These are phyloP conservation scores for Xylariaceae sp. DNA, from an alignment of 2,329 filamentous ascomycete species.

Conservation along the genomic window DNA sequence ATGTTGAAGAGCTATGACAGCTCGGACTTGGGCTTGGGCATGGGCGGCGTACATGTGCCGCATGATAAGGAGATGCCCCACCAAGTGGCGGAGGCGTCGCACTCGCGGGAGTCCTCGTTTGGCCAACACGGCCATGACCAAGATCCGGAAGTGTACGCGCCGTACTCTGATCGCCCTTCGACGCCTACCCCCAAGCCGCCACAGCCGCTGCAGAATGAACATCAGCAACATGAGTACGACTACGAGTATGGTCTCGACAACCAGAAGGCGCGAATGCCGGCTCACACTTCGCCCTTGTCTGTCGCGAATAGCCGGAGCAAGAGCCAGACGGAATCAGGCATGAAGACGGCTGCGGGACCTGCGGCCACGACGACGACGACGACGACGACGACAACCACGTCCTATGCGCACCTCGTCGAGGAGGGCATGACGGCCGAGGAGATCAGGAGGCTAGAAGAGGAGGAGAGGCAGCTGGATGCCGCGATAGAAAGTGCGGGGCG, in stretches of 20 bases:
- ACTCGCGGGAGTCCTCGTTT: no score
- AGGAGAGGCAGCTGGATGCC: constrained; percentile 51
- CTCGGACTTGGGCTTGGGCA: no score
- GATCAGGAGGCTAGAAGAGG: constrained; percentile 50
- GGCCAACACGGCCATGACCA: no score
- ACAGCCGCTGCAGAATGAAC: no score
- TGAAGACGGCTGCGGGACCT: no score
- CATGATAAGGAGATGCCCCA: constrained; percentile 32
- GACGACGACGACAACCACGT: constrained; percentile 17
- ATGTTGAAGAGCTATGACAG: not conserved
- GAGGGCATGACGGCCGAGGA: constrained; percentile 57
- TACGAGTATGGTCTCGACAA: constrained; percentile 14
- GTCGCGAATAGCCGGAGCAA: no score
- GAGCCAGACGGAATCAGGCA: no score
- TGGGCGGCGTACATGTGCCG: constrained; percentile 34
- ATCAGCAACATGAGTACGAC: no score
- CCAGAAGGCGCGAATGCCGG: no score
- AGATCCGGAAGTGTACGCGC: constrained; percentile 25
- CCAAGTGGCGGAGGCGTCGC: no score
- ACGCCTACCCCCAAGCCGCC: constrained; percentile 7
- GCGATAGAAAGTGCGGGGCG: constrained; percentile 46
- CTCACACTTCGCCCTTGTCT: no score
- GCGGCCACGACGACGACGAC: constrained; percentile 11
- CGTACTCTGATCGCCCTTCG: constrained; percentile 30
- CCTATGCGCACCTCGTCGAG: constrained; percentile 50